phyloP scores from a whole-genome alignment of 192 early-diverging fungal genomes.

The Tieghemiomyces parasiticus region DNA sequence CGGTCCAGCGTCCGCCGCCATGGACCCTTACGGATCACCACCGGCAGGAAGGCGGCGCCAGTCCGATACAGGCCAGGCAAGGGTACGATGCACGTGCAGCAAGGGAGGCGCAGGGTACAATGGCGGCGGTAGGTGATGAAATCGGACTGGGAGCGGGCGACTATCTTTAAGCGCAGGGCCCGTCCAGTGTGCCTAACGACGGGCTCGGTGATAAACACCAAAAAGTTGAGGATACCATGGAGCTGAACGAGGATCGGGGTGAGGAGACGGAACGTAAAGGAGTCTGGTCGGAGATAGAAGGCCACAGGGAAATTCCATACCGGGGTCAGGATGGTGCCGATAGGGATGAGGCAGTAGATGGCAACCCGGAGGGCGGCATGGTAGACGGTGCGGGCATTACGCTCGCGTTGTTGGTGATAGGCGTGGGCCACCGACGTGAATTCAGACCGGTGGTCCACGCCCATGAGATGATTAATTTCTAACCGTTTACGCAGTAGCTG shows the following conservation, averaged over 20 bases:
- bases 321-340: not conserved
- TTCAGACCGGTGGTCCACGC: not conserved
- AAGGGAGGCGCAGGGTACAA: too few relatives aligned
- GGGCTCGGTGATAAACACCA: not conserved
- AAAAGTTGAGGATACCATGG: not conserved
- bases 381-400: not conserved
- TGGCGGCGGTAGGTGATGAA: too few relatives aligned
- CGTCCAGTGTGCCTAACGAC: too few relatives aligned
- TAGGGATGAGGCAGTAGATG: not conserved
- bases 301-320: not conserved
- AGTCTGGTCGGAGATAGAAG: not conserved
- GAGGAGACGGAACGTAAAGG: not conserved
- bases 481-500: not conserved
- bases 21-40: too few relatives aligned
- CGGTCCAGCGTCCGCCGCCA: too few relatives aligned
- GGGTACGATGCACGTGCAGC: too few relatives aligned
- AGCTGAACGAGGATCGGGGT: not conserved
- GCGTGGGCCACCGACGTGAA: not conserved
- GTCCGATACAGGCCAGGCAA: too few relatives aligned
- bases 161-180: too few relatives aligned
- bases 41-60: too few relatives aligned
- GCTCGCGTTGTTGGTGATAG: not conserved
- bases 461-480: not conserved
- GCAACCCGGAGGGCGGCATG: not conserved
- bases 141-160: too few relatives aligned